phyloP scores from a whole-genome alignment of 2,329 filamentous ascomycete genomes.

The Meredithiella fracta region DNA sequence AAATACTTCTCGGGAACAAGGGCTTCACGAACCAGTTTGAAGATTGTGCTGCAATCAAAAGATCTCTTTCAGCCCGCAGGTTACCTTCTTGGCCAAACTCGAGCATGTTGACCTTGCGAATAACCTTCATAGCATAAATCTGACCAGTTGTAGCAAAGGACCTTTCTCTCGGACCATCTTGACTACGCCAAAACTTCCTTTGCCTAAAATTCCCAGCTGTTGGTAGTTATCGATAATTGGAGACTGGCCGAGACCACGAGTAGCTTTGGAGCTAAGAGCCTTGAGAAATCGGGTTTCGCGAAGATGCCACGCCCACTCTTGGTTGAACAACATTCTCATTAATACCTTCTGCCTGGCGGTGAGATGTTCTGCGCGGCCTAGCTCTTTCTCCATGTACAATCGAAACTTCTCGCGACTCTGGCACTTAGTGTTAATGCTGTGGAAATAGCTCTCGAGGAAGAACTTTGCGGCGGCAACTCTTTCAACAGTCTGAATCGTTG shows the following conservation, averaged over 20 bases:
- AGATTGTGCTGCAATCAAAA: constrained; percentile 75
- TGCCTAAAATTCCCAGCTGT: constrained; percentile 65
- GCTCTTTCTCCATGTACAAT: constrained; percentile 27
- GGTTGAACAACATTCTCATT: constrained; percentile 41
- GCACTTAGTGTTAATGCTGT: constrained; percentile 42
- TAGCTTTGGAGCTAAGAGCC: constrained; percentile 30
- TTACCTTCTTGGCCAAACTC: constrained; percentile 84
- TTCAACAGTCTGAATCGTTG: constrained; percentile 48
- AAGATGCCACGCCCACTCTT: constrained; percentile 56
- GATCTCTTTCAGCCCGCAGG: constrained; percentile 77
- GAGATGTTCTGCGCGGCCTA: constrained; percentile 39
- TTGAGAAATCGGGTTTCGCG: constrained; percentile 58
- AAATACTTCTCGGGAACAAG: not conserved
- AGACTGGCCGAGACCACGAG: constrained; percentile 19
- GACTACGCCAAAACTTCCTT: constrained; percentile 89
- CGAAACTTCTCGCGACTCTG: constrained; percentile 20
- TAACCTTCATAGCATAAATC: constrained; percentile 93
- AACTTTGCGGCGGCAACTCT: constrained; percentile 66
- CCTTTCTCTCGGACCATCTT: constrained; percentile 56
- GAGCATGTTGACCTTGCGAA: constrained; percentile 85
- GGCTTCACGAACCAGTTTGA: constrained; percentile 48
- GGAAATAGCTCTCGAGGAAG: constrained; percentile 72
- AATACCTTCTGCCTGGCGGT: constrained; percentile 37
- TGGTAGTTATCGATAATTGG: constrained; percentile 44
- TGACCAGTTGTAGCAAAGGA: constrained; percentile 24